A percentile compares a stretch with the other conserved stretches of the same genome.
Evolutionary conservation across 75 land plant genomes (phyloP).

Genomic region (Selaginella moellendorffii): DNA sequence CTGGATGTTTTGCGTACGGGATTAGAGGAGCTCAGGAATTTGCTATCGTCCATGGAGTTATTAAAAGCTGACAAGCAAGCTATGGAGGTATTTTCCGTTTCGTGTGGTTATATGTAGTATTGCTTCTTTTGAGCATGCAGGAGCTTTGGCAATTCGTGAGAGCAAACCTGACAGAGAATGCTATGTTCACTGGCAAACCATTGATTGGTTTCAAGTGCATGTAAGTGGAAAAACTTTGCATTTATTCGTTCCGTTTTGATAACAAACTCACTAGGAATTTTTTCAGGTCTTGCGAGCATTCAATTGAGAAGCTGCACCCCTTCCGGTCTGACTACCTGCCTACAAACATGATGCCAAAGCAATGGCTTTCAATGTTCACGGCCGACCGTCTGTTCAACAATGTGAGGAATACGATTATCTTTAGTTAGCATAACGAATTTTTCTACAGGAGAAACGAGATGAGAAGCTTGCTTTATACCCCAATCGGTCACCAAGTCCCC

Average conservation of each 20-base stretch:
- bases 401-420: too few relatives aligned
- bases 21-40: slow-evolving; percentile 11
- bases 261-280: neutral
- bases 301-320: slow-evolving; percentile 22
- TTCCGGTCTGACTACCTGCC: slow-evolving; percentile 16
- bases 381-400: slow-evolving; percentile 23
- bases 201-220: slow-evolving; percentile 31
- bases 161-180: slow-evolving; percentile 25
- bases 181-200: slow-evolving; percentile 32
- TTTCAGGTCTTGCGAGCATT: slow-evolving; percentile 29
- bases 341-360: slow-evolving; percentile 26
- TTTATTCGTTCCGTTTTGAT: neutral
- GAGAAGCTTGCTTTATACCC: neutral
- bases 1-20: slow-evolving; percentile 14
- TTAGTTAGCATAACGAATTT: neutral
- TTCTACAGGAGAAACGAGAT: neutral
- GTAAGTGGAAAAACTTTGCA: slow-evolving; percentile 9
- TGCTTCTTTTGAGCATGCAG: too few relatives aligned
- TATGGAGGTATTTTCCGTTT: slow-evolving; percentile 13
- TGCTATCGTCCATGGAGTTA: slow-evolving; percentile 13
- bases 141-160: slow-evolving; percentile 14
- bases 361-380: slow-evolving; percentile 25
- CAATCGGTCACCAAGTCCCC: neutral
- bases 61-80: slow-evolving; percentile 25
- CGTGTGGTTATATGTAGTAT: neutral